Conservation (phyloP, 331 rosid species). For the Pyrus hybrid region DNA sequence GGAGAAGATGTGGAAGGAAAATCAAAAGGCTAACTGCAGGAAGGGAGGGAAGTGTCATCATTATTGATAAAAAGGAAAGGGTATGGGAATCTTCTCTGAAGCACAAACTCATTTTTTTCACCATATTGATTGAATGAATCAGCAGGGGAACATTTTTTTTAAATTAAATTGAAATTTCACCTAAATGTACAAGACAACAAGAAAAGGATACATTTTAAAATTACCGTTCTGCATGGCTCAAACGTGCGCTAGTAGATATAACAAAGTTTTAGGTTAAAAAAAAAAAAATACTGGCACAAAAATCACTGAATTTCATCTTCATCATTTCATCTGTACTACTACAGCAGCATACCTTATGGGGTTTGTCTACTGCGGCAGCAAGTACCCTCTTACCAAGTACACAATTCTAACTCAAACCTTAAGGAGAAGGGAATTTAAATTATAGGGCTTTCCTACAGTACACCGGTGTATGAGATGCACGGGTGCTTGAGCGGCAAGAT, state of each 20-base stretch:
- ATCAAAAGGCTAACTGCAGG: conserved; percentile 35
- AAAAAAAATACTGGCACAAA: neutral
- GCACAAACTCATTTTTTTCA: conserved; percentile 22
- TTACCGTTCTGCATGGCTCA: conserved; percentile 32
- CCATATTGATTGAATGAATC: conserved; percentile 29
- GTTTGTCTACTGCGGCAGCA: neutral
- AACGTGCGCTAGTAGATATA: conserved; percentile 40
- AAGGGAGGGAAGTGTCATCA: conserved; percentile 66
- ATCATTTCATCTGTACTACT: neutral
- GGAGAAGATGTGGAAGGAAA: conserved; percentile 71
- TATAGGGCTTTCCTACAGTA: neutral
- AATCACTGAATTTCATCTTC: conserved; percentile 1
- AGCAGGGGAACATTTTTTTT: neutral
- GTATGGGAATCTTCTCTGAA: conserved; percentile 80
- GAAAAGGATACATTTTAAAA: neutral
- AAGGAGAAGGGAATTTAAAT: neutral
- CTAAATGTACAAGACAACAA: conserved; percentile 31
- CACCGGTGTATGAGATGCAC: neutral
- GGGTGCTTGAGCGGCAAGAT: neutral
- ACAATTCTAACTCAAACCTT: neutral
- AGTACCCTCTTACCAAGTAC: neutral
- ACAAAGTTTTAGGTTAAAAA: neutral
- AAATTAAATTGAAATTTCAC: conserved; percentile 21
- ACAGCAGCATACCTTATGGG: neutral
- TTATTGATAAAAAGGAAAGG: conserved; percentile 55